A percentile compares a stretch with the other conserved stretches of the same genome.
phyloP scores from a whole-genome alignment of 176 grass and related monocot genomes.

The Rhipidocladum racemiflorum region DNA sequence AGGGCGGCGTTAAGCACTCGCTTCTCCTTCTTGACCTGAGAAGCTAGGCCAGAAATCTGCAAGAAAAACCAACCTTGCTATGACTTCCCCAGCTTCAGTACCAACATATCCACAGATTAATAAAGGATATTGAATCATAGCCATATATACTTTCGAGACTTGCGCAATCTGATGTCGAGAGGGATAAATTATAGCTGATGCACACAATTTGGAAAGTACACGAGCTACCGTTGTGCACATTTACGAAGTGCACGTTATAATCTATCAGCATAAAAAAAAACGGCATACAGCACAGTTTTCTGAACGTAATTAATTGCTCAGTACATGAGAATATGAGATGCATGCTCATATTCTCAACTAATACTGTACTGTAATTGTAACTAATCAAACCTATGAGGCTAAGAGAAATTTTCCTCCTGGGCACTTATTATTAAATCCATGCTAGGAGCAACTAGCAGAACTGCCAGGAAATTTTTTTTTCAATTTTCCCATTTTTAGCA shows the following conservation, averaged over 20 bases:
- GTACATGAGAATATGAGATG: not conserved
- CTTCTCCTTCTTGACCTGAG: constrained; percentile 53
- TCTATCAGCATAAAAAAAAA: not conserved
- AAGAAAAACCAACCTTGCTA: not conserved
- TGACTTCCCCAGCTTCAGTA: not conserved
- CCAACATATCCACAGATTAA: not conserved
- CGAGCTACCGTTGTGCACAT: not conserved
- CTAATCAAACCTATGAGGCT: not conserved
- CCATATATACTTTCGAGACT: not conserved
- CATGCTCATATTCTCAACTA: not conserved
- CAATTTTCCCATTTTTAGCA: not conserved
- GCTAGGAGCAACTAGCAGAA: not conserved
- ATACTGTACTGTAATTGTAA: not conserved
- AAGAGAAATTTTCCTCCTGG: not conserved
- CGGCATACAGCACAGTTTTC: not conserved
- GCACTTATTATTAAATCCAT: not conserved
- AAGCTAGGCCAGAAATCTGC: constrained; percentile 47
- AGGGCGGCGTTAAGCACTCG: constrained; percentile 28
- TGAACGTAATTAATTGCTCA: not conserved
- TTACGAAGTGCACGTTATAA: not conserved
- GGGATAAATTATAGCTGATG: not conserved
- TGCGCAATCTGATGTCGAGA: not conserved
- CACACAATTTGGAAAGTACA: not conserved
- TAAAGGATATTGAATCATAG: not conserved
- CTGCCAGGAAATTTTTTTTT: not conserved